Percentiles rank a stretch among this genome's conserved stretches.
Evolutionary conservation across 352 stramenopile species (phyloP).

Genomic region (Salisapilia sapeloensis): DNA sequence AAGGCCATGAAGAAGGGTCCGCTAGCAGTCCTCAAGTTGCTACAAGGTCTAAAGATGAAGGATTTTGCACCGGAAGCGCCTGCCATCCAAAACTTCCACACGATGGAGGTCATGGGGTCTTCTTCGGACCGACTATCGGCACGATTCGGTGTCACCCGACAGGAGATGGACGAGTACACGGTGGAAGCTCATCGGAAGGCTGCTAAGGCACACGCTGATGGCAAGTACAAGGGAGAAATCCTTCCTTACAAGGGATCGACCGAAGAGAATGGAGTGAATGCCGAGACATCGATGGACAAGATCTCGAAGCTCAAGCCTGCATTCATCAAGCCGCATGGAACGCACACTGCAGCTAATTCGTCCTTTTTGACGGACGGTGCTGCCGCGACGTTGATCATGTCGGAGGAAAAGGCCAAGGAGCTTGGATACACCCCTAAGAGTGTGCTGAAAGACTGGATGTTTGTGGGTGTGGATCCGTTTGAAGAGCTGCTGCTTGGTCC

Average conservation of each 20-base stretch:
- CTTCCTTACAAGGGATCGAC: slow-evolving; percentile 90
- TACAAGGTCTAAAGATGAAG: slow-evolving; percentile 89
- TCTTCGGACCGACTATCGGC: slow-evolving; percentile 88
- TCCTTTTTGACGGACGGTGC: slow-evolving; percentile 96
- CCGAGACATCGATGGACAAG: slow-evolving; percentile 88
- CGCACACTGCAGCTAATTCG: slow-evolving; percentile 96
- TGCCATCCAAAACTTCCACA: slow-evolving; percentile 98
- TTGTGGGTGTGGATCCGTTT: slow-evolving; percentile 94
- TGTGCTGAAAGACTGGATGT: slow-evolving; percentile 92
- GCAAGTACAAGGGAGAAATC: slow-evolving; percentile 88
- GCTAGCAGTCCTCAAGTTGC: slow-evolving; percentile 74
- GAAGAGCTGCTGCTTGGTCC: slow-evolving; percentile 89
- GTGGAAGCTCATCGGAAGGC: slow-evolving; percentile 89
- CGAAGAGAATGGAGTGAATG: slow-evolving; percentile 96
- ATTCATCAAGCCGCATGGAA: slow-evolving; percentile 96
- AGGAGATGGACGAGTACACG: slow-evolving; percentile 96
- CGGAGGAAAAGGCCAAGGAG: slow-evolving; percentile 89
- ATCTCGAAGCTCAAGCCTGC: slow-evolving; percentile 94
- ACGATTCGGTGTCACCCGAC: slow-evolving; percentile 88
- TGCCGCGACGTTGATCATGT: slow-evolving; percentile 93
- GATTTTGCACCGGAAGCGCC: slow-evolving; percentile 88
- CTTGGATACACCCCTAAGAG: slow-evolving; percentile 92
- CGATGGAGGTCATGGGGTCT: slow-evolving; percentile 97
- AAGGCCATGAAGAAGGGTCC: slow-evolving; percentile 94
- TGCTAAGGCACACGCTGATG: slow-evolving; percentile 88